Base-by-base conservation (phyloP, 1,284 basidiomycete genomes). In the Ustilago xerochloae region DNA sequence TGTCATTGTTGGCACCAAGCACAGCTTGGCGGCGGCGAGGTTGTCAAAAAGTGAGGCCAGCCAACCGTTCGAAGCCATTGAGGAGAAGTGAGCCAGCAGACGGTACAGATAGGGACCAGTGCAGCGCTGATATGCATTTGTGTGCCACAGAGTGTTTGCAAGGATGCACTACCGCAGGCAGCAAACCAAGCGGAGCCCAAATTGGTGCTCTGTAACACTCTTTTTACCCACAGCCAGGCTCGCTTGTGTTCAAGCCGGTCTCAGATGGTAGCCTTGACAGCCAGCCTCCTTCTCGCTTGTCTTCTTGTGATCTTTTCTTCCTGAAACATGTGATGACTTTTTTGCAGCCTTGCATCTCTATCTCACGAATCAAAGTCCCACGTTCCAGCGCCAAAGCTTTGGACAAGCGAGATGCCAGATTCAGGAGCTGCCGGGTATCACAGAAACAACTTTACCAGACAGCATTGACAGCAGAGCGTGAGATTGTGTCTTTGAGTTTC, bases 181-280 rank as follows among this genome's bases (percentile, higher is more conserved):
- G 47, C 55, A 39, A 49, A 58, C 20, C 47, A 49, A 39, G 55
- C 55, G 46, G 55, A 50, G 55, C 13, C 49, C 20, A 3, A 50
- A 43, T 18, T 41, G 18, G n/a, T n/a, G n/a, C n/a, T n/a, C n/a
- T n/a, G n/a, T n/a, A n/a, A n/a, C n/a, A n/a, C n/a, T n/a, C 18
- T 18, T n/a, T 12, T 36, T 36, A 28, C 49, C n/a, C 50, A 47
- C 58, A 54, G 59, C 59, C 51, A 43, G 30, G 29, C 52, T 62
- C 59, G 59, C 33, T 54, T 62, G 30, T 26, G 59, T 28, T 1
- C 26, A 54, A 39, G 59, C 59, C 59, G 36, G 59, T 50, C 46
- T 55, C 59, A 62, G 51, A 54, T 35, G 29, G 8, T 12, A 30
- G 26, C 22, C 45, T 10, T 54, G 49, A 59, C 48, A 59, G 57